Base-by-base conservation (phyloP, 176 grass and related monocot genomes). In the Rhynchospora tenuis region DNA sequence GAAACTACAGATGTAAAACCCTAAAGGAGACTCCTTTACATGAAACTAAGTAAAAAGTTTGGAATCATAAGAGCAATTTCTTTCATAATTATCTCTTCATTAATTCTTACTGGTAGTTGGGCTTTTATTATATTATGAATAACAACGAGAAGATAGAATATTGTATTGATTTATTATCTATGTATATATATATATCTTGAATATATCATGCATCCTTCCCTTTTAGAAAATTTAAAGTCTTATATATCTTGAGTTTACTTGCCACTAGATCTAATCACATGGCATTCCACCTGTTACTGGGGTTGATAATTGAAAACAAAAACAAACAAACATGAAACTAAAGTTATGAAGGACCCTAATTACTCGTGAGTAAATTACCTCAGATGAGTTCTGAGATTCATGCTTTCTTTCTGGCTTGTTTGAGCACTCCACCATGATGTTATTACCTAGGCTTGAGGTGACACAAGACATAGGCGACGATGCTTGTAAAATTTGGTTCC, bases 381-480 rank as follows among this genome's bases (percentile, higher is more conserved):
- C 70, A 23, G 86, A 89, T 82, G 74, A 84, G 67, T 66, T 73
- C 17, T 82, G 80, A 29, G n/a, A 71, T 83, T 65, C 64, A 73
- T 93, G 87, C 82, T 85, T 84, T 84, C 86, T 90, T 77, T 83
- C 88, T 74, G 56, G 87, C 83, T 78, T 88, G 85, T 95, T 91
- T 65, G 96, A 93, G 86, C 91, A 99, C 64, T 95, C 92, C 46
- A 91, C 31, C 80, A 89, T 85, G 89, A 83, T 95, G 76, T 86
- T 93, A 67, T 85, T 89, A 8, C 83, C 73, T 57, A 87, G 75
- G 48, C 71, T 84, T 26, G 95, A 81, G n/a, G 92, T 93, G 44
- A 91, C 65, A 71, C 84, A 98, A 84, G 95, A 91, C 85, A 87
- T 90, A 42, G 91, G 88, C 63, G 96, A 95, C 29, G 89, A 91